phyloP scores from a whole-genome alignment of 495 filamentous ascomycete genomes.

The Oidiodendron maius region DNA sequence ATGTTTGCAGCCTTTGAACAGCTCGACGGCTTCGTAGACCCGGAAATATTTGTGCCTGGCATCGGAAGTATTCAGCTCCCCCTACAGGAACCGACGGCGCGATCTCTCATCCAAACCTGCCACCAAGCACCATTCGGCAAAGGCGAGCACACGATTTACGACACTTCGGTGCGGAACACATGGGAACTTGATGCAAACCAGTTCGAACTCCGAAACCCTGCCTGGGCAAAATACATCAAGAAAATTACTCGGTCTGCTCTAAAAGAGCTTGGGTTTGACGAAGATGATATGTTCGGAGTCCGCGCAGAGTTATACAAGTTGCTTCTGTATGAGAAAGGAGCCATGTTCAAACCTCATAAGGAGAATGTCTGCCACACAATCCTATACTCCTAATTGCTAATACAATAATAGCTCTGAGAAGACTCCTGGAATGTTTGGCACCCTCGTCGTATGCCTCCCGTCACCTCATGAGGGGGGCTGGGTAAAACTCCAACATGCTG shows the following conservation, averaged over 20 bases:
- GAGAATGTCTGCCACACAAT: too few relatives aligned
- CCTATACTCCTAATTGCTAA: background rate
- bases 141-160: slow-evolving; percentile 38
- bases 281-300: slow-evolving; percentile 19
- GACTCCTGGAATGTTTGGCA: too few relatives aligned
- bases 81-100: slow-evolving; percentile 33
- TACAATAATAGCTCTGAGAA: too few relatives aligned
- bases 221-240: slow-evolving; percentile 25
- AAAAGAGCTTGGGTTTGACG: slow-evolving; percentile 27
- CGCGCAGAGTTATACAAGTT: slow-evolving; percentile 47
- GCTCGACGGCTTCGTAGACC: too few relatives aligned
- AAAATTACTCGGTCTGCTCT: slow-evolving; percentile 18
- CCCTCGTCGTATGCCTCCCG: too few relatives aligned
- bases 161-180: slow-evolving; percentile 40
- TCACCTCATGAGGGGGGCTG: too few relatives aligned
- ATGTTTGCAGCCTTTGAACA: too few relatives aligned
- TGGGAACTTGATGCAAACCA: slow-evolving; percentile 43
- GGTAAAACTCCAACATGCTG: too few relatives aligned
- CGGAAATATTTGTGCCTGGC: too few relatives aligned
- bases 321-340: slow-evolving; percentile 49
- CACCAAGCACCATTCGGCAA: slow-evolving; percentile 41
- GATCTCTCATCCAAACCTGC: slow-evolving; percentile 31
- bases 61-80: too few relatives aligned
- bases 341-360: slow-evolving; percentile 46
- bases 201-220: slow-evolving; percentile 33